Conservation (phyloP, 169 alveolate species). For the Eimeria mitis region DNA sequence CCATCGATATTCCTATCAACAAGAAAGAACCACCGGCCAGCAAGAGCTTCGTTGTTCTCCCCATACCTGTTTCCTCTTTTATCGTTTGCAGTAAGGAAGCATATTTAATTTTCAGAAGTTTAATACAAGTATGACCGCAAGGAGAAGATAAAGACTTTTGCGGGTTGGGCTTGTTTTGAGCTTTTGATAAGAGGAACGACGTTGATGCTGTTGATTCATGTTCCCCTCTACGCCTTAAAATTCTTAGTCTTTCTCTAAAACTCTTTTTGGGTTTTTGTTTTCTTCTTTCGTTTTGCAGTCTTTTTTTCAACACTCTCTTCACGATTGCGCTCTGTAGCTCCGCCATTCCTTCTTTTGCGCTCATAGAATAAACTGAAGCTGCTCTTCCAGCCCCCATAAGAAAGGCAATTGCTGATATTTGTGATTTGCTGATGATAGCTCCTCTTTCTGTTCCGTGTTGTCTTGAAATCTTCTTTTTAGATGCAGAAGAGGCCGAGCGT, state of each 20-base stretch:
- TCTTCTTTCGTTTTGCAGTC: no score
- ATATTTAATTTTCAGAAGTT: neutral
- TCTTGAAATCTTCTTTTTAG: neutral
- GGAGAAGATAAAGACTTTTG: no score
- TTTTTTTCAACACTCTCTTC: neutral
- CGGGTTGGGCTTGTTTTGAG: neutral
- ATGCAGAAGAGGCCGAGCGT: neutral
- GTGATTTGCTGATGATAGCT: neutral
- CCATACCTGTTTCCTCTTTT: neutral
- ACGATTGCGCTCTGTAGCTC: neutral
- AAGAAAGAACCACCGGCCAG: slow-evolving; percentile 1
- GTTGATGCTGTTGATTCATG: no score
- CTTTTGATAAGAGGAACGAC: neutral
- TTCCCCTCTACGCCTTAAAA: no score
- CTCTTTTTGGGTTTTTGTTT: no score
- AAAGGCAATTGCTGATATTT: neutral
- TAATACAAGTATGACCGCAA: neutral
- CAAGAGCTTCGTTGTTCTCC: neutral
- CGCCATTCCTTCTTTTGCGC: neutral
- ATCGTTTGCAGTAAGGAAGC: neutral
- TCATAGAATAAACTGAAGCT: neutral
- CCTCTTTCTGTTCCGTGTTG: neutral
- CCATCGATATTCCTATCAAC: slow-evolving; percentile 1
- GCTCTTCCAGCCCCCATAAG: slow-evolving; percentile 1
- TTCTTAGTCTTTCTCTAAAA: no score